These are phyloP conservation scores for Talaromyces sp. DNA, from an alignment of 2,329 filamentous ascomycete genomes.

Conservation along the genomic window DNA sequence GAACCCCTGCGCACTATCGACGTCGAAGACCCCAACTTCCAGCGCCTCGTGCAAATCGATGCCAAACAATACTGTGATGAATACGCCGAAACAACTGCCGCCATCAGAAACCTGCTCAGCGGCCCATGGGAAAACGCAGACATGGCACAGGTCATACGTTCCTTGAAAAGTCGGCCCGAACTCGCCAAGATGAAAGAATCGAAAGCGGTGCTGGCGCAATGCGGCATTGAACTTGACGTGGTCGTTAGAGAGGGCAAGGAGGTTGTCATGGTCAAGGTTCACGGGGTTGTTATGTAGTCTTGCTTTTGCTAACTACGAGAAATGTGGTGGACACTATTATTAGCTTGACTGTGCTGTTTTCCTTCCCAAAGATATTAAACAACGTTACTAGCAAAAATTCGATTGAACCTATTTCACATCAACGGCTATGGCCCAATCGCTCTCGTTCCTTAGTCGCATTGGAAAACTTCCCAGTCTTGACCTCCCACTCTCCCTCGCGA, in stretches of 20 bases:
- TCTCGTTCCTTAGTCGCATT: constrained; percentile 14
- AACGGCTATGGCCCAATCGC: neutral
- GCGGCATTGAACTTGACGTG: constrained; percentile 2
- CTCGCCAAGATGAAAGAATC: neutral
- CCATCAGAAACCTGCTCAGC: constrained; percentile 1
- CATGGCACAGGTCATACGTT: neutral
- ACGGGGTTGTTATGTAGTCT: neutral
- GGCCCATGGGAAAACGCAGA: neutral
- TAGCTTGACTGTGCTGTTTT: neutral
- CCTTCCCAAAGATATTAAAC: neutral
- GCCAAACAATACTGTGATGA: neutral
- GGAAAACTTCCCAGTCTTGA: constrained; percentile 24
- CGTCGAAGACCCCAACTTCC: neutral
- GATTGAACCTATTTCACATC: neutral
- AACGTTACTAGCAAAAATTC: too few species aligned
- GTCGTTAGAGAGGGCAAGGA: neutral
- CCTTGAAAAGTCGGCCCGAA: neutral
- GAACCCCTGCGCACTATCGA: neutral
- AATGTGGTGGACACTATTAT: neutral
- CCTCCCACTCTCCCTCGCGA: constrained; percentile 28
- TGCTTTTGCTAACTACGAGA: neutral
- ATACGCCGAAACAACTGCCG: constrained; percentile 3
- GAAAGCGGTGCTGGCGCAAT: neutral
- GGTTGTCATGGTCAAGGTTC: neutral
- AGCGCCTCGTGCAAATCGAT: neutral